Evolutionary conservation across 495 filamentous ascomycete species (phyloP).

Genomic region (Penicillium canescens): DNA sequence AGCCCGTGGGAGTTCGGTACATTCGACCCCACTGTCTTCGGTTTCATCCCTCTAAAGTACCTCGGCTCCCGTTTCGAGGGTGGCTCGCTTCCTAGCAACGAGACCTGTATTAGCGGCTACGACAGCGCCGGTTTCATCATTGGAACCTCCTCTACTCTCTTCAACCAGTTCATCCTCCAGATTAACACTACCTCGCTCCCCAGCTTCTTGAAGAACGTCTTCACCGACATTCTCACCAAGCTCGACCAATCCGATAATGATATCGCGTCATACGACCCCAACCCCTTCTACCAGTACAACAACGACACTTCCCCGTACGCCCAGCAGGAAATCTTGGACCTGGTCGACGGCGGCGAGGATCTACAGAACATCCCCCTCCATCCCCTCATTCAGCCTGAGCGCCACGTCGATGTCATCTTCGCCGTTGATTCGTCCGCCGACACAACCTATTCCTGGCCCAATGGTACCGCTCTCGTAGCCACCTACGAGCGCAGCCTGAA

Average conservation of each 20-base stretch:
- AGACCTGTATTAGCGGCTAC: conserved; percentile 73
- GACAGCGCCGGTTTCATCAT: conserved; percentile 86
- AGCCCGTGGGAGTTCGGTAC: conserved; percentile 86
- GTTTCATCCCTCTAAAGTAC: conserved; percentile 73
- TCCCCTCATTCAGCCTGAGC: conserved; percentile 77
- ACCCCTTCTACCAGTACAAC: conserved; percentile 80
- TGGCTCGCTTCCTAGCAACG: conserved; percentile 58
- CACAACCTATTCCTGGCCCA: conserved; percentile 75
- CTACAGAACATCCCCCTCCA: conserved; percentile 85
- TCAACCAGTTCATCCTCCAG: conserved; percentile 74
- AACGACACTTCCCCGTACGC: conserved; percentile 61
- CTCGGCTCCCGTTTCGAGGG: conserved; percentile 76
- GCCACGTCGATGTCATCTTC: conserved; percentile 87
- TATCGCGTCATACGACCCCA: conserved; percentile 79
- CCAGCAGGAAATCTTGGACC: conserved; percentile 56
- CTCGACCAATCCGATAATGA: conserved; percentile 65
- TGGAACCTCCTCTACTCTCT: conserved; percentile 88
- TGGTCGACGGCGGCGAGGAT: conserved; percentile 89
- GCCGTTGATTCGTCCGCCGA: conserved; percentile 87
- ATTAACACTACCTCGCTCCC: conserved; percentile 57
- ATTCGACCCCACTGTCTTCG: conserved; percentile 78
- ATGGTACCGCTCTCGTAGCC: conserved; percentile 79
- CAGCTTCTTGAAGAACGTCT: conserved; percentile 47
- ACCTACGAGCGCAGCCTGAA: conserved; percentile 75
- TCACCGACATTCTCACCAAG: conserved; percentile 52